phyloP scores from a whole-genome alignment of 2,329 filamentous ascomycete genomes.

The Pochonia chlamydosporia region DNA sequence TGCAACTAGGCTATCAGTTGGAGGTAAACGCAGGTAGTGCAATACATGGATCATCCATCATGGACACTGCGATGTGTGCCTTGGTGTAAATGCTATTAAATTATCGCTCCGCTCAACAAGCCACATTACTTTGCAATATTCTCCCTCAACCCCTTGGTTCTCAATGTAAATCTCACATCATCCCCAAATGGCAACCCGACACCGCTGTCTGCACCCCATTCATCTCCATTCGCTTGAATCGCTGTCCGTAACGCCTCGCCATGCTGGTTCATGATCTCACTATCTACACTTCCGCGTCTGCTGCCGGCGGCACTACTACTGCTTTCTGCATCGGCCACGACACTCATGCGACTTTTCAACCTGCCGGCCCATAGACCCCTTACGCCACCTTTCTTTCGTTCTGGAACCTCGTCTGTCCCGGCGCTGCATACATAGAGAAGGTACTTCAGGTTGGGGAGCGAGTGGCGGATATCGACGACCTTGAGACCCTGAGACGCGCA shows the following conservation, averaged over 20 bases:
- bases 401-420: constrained; percentile 58
- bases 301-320: constrained; percentile 33
- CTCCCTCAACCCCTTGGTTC: constrained; percentile 53
- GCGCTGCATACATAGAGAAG: constrained; percentile 84
- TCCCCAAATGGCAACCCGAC: constrained; percentile 39
- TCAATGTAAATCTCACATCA: constrained; percentile 41
- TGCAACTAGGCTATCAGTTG: no score
- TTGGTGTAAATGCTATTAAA: no score
- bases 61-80: no score
- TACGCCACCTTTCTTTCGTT: constrained; percentile 56
- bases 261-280: constrained; percentile 32
- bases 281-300: constrained; percentile 37
- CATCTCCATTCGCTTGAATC: constrained; percentile 17
- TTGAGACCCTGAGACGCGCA: constrained; percentile 63
- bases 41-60: no score
- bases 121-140: constrained; percentile 19
- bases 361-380: constrained; percentile 50
- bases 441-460: constrained; percentile 89
- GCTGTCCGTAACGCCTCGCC: constrained; percentile 31
- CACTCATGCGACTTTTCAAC: constrained; percentile 28
- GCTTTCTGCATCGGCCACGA: constrained; percentile 28
- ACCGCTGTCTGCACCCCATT: constrained; percentile 14
- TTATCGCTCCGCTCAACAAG: no score
- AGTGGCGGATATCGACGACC: constrained; percentile 85
- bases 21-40: no score